Conservation (phyloP, 2,329 filamentous ascomycete species). For the Ascochyta viciae-villosae region DNA sequence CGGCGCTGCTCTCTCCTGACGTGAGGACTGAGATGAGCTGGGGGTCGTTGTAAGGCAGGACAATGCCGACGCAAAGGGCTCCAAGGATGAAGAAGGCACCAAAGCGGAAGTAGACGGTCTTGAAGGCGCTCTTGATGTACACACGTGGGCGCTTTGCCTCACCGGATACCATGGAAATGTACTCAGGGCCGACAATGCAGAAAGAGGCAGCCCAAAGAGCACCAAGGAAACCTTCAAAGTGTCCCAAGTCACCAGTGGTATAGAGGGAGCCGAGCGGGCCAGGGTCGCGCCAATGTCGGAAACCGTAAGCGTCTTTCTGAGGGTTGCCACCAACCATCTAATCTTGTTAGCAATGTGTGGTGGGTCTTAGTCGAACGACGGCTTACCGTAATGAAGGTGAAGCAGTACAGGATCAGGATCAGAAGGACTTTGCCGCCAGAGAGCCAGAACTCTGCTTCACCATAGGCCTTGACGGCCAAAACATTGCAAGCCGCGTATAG, state of each 20-base stretch:
- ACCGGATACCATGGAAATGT: conserved; percentile 57
- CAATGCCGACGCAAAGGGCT: conserved; percentile 54
- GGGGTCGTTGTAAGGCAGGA: conserved; percentile 70
- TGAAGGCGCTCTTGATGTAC: conserved; percentile 57
- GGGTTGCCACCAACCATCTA: conserved; percentile 55
- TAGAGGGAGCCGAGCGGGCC: conserved; percentile 43
- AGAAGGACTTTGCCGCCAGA: conserved; percentile 56
- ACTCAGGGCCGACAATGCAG: conserved; percentile 57
- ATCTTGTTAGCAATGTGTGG: neutral
- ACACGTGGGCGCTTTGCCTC: conserved; percentile 56
- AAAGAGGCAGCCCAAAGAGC: conserved; percentile 54
- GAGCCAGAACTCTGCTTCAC: conserved; percentile 56
- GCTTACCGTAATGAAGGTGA: conserved; percentile 53
- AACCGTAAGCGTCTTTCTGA: conserved; percentile 51
- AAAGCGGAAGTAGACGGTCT: conserved; percentile 56
- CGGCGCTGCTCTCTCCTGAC: conserved; percentile 50
- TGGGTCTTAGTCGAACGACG: neutral
- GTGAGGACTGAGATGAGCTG: conserved; percentile 66
- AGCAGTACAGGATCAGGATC: conserved; percentile 55
- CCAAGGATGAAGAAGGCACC: conserved; percentile 57
- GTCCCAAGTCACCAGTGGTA: conserved; percentile 33
- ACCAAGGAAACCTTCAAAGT: conserved; percentile 49
- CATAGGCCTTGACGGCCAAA: conserved; percentile 55
- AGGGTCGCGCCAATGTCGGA: conserved; percentile 53
- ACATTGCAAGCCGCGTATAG: conserved; percentile 55